Percentiles rank a stretch among this genome's conserved stretches.
Conservation (phyloP, 148 eudicot species). For the Chenopodium formosanum region DNA sequence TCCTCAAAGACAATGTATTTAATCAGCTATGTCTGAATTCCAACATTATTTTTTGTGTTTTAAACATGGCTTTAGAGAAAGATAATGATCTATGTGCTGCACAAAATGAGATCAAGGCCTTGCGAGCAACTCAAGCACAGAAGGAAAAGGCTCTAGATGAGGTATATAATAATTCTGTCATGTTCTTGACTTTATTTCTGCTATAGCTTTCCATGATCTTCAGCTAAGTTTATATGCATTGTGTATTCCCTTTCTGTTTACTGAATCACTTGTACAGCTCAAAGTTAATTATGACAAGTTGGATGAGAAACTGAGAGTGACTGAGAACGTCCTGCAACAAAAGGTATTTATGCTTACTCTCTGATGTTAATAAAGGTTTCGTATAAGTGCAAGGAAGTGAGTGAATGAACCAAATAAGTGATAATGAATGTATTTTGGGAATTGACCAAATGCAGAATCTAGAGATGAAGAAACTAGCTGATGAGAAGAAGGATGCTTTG, state of each 20-base stretch:
- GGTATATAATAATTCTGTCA: slow-evolving; percentile 33
- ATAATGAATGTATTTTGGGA: background rate
- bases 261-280: slow-evolving; percentile 46
- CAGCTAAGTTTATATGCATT: background rate
- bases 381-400: background rate
- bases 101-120: slow-evolving; percentile 70
- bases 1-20: background rate
- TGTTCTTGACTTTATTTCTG: background rate
- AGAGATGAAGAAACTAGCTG: slow-evolving; percentile 62
- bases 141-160: slow-evolving; percentile 82
- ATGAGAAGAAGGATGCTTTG: slow-evolving; percentile 83
- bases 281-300: slow-evolving; percentile 40
- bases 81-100: slow-evolving; percentile 61
- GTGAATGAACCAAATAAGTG: background rate
- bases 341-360: slow-evolving; percentile 47
- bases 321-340: slow-evolving; percentile 56
- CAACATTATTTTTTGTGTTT: background rate
- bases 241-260: background rate
- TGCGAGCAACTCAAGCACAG: slow-evolving; percentile 51
- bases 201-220: background rate
- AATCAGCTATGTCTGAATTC: slow-evolving; percentile 10
- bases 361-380: background rate
- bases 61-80: slow-evolving; percentile 48
- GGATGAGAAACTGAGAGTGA: slow-evolving; percentile 55
- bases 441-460: slow-evolving; percentile 57